Evolutionary conservation across 805 yeast species (phyloP).

Genomic region (Lipomyces spencermartinsiae): DNA sequence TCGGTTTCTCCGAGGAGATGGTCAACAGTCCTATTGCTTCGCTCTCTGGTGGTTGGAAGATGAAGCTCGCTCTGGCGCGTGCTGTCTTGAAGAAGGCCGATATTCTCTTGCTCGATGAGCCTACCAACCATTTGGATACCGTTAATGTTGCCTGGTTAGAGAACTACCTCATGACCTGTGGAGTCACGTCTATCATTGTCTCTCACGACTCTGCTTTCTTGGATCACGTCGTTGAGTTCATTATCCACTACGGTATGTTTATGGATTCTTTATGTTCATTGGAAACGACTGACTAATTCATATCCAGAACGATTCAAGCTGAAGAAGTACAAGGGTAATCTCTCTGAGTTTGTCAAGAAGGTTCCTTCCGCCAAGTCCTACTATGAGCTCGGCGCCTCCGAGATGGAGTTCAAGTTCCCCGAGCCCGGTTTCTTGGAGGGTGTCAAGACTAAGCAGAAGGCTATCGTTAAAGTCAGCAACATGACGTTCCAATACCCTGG

Average conservation of each 20-base stretch:
- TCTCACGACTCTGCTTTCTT: slow-evolving; percentile 99
- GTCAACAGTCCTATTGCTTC: slow-evolving; percentile 91
- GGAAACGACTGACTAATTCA: background rate
- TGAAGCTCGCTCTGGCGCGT: slow-evolving; percentile 99
- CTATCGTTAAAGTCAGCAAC: slow-evolving; percentile 96
- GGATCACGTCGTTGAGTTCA: slow-evolving; percentile 96
- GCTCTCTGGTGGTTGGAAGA: slow-evolving; percentile 99
- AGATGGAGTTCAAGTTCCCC: slow-evolving; percentile 95
- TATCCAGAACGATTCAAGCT: slow-evolving; percentile 86
- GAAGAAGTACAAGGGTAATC: slow-evolving; percentile 99
- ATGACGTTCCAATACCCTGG: slow-evolving; percentile 99
- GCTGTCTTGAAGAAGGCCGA: slow-evolving; percentile 99
- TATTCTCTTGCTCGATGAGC: slow-evolving; percentile 97
- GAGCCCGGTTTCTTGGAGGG: slow-evolving; percentile 99
- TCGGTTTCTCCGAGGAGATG: slow-evolving; percentile 94
- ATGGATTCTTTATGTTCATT: background rate
- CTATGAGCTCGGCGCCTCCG: slow-evolving; percentile 98
- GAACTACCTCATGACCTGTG: slow-evolving; percentile 98
- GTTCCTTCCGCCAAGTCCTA: slow-evolving; percentile 99
- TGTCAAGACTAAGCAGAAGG: slow-evolving; percentile 99
- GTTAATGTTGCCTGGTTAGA: slow-evolving; percentile 99
- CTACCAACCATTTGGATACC: slow-evolving; percentile 99
- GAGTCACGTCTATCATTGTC: slow-evolving; percentile 97
- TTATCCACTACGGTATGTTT: slow-evolving; percentile 82
- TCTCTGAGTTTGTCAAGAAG: slow-evolving; percentile 97